Conservation (phyloP, 2,329 filamentous ascomycete species). For the Teratosphaeria pseudoeucalypti region DNA sequence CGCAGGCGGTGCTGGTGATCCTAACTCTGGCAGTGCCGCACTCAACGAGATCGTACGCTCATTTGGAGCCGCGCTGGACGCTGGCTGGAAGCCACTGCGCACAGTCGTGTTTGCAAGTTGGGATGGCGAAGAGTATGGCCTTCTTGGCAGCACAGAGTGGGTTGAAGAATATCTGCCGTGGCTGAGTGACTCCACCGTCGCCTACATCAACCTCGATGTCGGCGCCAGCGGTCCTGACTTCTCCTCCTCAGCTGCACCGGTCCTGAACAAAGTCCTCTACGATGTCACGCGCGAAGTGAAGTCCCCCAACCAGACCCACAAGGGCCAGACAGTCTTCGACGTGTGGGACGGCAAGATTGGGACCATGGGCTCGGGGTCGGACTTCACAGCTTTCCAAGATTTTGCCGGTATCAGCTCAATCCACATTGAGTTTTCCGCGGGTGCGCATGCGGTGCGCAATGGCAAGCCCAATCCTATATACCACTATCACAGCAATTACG, state of each 20-base stretch:
- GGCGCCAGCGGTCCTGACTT: slow-evolving; percentile 59
- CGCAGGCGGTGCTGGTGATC: slow-evolving; percentile 71
- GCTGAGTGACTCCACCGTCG: slow-evolving; percentile 62
- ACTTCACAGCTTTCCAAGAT: slow-evolving; percentile 45
- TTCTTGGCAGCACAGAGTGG: slow-evolving; percentile 85
- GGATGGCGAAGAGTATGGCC: slow-evolving; percentile 67
- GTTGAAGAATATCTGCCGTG: slow-evolving; percentile 81
- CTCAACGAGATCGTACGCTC: slow-evolving; percentile 69
- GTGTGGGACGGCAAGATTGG: slow-evolving; percentile 45
- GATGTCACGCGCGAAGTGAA: slow-evolving; percentile 54
- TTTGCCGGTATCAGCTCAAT: slow-evolving; percentile 41
- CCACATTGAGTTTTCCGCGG: slow-evolving; percentile 35
- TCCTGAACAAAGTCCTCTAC: slow-evolving; percentile 63
- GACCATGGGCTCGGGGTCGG: slow-evolving; percentile 44
- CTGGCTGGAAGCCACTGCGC: slow-evolving; percentile 73
- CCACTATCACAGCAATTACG: slow-evolving; percentile 77
- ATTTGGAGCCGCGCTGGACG: slow-evolving; percentile 59
- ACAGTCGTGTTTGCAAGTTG: slow-evolving; percentile 78
- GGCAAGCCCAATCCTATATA: slow-evolving; percentile 44
- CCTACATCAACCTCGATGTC: slow-evolving; percentile 80
- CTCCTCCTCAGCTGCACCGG: slow-evolving; percentile 55
- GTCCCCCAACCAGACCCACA: slow-evolving; percentile 58
- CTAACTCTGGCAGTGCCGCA: slow-evolving; percentile 70
- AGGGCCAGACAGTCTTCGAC: slow-evolving; percentile 60
- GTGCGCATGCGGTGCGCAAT: slow-evolving; percentile 4